Conservation (phyloP, 2,329 filamentous ascomycete species). For the Pseudocercospora ulei region DNA sequence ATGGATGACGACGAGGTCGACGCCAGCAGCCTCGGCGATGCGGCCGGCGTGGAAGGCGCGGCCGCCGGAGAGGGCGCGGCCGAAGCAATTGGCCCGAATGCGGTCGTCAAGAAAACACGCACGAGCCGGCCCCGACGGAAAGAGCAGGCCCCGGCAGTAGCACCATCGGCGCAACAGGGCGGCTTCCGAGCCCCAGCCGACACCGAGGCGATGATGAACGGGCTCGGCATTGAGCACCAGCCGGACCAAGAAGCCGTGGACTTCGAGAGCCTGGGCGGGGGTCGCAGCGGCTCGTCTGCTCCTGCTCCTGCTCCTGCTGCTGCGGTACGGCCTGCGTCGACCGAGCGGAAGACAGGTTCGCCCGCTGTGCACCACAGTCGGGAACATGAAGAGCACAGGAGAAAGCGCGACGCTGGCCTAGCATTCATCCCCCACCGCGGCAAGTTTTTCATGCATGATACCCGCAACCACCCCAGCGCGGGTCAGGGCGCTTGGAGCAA, state of each 20-base stretch:
- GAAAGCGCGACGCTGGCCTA: constrained; percentile 77
- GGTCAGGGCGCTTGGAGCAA: constrained; percentile 34
- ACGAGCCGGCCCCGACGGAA: constrained; percentile 27
- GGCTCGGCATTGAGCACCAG: constrained; percentile 43
- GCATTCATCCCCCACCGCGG: constrained; percentile 90
- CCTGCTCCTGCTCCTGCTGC: constrained; percentile 27
- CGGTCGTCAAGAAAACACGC: constrained; percentile 33
- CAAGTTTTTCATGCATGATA: constrained; percentile 94
- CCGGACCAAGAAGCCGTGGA: constrained; percentile 39
- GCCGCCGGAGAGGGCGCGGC: constrained; percentile 24
- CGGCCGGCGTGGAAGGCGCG: constrained; percentile 22
- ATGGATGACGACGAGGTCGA: constrained; percentile 46
- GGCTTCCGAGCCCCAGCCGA: constrained; percentile 44
- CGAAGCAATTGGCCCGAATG: constrained; percentile 20
- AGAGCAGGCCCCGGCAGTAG: constrained; percentile 26
- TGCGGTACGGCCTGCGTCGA: constrained; percentile 26
- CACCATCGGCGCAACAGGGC: constrained; percentile 14
- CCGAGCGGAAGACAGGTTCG: constrained; percentile 35
- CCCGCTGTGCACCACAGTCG: constrained; percentile 62
- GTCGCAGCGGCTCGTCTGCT: constrained; percentile 31
- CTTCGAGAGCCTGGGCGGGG: constrained; percentile 42
- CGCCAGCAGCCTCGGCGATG: constrained; percentile 24
- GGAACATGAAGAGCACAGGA: constrained; percentile 85
- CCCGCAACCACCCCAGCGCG: constrained; percentile 44
- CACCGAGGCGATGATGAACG: constrained; percentile 54